Percentiles rank a stretch among this genome's conserved stretches.
phyloP scores from a whole-genome alignment of 106 monocot species.

The Dioscorea alata region DNA sequence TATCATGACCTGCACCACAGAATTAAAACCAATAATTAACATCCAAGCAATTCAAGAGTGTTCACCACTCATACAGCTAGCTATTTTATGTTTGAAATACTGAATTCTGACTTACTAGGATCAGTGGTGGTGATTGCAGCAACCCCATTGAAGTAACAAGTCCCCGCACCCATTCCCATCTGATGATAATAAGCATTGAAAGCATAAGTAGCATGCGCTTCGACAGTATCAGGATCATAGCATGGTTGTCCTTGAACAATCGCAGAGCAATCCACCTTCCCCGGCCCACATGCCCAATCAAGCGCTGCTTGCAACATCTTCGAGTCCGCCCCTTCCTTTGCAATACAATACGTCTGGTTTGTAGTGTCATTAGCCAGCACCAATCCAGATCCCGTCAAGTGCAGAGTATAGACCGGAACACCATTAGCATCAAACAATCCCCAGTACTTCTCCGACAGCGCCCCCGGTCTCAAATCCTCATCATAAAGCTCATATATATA shows the following conservation, averaged over 20 bases:
- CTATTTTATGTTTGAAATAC: too few species aligned
- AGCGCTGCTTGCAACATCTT: constrained; percentile 97
- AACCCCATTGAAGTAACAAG: constrained; percentile 96
- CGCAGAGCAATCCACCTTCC: constrained; percentile 88
- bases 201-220: constrained; percentile 74
- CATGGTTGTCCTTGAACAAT: constrained; percentile 75
- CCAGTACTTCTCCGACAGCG: constrained; percentile 77
- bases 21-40: not conserved
- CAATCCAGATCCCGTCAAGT: constrained; percentile 63
- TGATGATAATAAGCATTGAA: constrained; percentile 84
- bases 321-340: constrained; percentile 60
- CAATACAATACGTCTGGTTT: constrained; percentile 75
- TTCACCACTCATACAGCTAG: not conserved
- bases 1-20: constrained; percentile 24
- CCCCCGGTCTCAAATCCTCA: constrained; percentile 77
- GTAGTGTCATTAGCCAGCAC: constrained; percentile 86
- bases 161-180: constrained; percentile 86
- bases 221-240: constrained; percentile 76
- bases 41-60: not conserved
- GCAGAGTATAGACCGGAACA: constrained; percentile 62
- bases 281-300: constrained; percentile 95
- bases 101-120: constrained; percentile 49
- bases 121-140: constrained; percentile 86
- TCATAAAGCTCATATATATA: constrained; percentile 94
- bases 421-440: constrained; percentile 76